A percentile compares a stretch with the other conserved stretches of the same genome.
Conservation (phyloP, 768 basidiomycete genomes). For the Symmetrospora coprosmae region DNA sequence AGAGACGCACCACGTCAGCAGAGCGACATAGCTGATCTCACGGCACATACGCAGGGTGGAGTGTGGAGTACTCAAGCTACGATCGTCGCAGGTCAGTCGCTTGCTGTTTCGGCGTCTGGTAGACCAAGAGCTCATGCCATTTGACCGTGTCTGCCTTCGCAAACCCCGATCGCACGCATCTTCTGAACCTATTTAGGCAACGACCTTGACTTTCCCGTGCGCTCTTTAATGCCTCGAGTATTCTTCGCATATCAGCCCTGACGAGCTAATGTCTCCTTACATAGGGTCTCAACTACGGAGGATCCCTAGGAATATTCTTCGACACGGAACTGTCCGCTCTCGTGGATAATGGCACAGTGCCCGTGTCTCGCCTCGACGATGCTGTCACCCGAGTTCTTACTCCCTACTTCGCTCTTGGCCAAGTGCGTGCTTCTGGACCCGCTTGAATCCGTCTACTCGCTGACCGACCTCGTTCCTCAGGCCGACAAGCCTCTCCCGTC, state of each 20-base stretch:
- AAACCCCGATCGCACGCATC: too few species aligned
- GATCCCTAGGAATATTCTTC: conserved; percentile 22
- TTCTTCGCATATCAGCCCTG: background rate
- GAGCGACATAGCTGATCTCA: background rate
- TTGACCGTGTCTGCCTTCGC: too few species aligned
- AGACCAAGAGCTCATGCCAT: too few species aligned
- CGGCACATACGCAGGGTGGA: conserved; percentile 3
- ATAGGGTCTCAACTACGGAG: conserved; percentile 5
- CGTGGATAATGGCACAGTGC: conserved; percentile 59
- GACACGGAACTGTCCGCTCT: conserved; percentile 34
- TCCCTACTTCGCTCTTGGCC: conserved; percentile 10
- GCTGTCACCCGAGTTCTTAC: conserved; percentile 47
- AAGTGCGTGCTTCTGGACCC: background rate
- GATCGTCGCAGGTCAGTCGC: too few species aligned
- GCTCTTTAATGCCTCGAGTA: background rate
- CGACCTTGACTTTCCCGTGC: conserved; percentile 27
- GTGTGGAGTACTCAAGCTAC: conserved; percentile 3
- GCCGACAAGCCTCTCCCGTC: conserved; percentile 2
- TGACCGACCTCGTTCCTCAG: background rate
- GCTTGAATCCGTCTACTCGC: background rate
- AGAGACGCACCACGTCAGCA: conserved; percentile 33
- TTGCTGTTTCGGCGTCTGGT: too few species aligned
- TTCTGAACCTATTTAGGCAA: too few species aligned
- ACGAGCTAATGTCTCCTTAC: background rate
- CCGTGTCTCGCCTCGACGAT: conserved; percentile 49